A percentile compares a stretch with the other conserved stretches of the same genome.
These are phyloP conservation scores for Trichoderma oligosporum DNA, from an alignment of 2,329 filamentous ascomycete species.

Conservation along the genomic window DNA sequence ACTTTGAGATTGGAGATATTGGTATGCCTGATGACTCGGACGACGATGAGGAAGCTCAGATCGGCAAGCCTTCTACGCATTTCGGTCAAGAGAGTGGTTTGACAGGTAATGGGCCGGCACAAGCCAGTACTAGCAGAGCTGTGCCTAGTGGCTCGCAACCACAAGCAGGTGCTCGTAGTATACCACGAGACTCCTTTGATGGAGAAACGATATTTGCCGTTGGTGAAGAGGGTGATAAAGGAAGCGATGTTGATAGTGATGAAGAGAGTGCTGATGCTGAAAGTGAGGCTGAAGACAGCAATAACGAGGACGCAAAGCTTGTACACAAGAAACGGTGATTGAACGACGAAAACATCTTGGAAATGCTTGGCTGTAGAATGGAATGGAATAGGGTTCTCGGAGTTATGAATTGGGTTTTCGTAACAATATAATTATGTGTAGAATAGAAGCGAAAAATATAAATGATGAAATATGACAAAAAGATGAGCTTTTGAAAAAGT, in stretches of 20 bases:
- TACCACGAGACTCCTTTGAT: conserved; percentile 59
- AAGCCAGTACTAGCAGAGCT: conserved; percentile 21
- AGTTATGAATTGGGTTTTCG: conserved; percentile 17
- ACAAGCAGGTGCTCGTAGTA: conserved; percentile 32
- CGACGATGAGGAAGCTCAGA: conserved; percentile 48
- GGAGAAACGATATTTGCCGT: conserved; percentile 96
- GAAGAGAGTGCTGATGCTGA: conserved; percentile 37
- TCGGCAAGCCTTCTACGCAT: conserved; percentile 37
- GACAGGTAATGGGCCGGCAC: conserved; percentile 25
- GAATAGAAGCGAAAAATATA: neutral
- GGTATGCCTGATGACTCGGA: conserved; percentile 67
- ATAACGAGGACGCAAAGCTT: conserved; percentile 39
- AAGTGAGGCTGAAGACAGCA: conserved; percentile 3
- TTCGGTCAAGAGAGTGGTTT: conserved; percentile 27
- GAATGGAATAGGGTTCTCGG: conserved; percentile 1
- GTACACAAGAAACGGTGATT: conserved; percentile 43
- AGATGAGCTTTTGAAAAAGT: neutral
- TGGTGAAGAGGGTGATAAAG: conserved; percentile 76
- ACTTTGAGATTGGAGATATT: conserved; percentile 90
- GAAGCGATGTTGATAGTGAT: conserved; percentile 52
- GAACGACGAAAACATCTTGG: neutral
- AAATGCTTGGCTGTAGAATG: conserved; percentile 12
- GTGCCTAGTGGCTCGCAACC: conserved; percentile 21
- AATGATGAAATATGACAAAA: neutral
- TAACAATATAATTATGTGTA: conserved; percentile 5